Conservation (phyloP, 2,329 filamentous ascomycete genomes). For the Alternaria triticimaculans region DNA sequence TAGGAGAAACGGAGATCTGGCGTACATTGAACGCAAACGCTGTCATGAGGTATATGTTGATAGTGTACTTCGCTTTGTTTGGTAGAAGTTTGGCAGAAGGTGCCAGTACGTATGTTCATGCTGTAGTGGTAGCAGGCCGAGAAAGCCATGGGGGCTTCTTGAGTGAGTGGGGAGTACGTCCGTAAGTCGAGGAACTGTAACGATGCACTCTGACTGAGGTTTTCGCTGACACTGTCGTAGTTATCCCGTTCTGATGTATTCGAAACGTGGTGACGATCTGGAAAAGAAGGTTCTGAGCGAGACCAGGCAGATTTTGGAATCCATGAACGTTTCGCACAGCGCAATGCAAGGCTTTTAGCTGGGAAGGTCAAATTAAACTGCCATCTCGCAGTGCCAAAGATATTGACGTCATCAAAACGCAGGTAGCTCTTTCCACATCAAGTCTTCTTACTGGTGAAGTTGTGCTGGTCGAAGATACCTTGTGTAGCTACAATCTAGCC, state of each 20-base stretch:
- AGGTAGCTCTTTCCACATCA: background rate
- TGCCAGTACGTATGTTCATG: slow-evolving; percentile 58
- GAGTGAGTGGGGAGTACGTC: slow-evolving; percentile 56
- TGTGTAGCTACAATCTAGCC: background rate
- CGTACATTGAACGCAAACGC: background rate
- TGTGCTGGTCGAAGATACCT: background rate
- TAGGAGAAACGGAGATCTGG: background rate
- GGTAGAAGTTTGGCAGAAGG: slow-evolving; percentile 48
- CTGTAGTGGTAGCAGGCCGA: slow-evolving; percentile 53
- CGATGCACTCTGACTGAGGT: background rate
- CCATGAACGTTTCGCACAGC: background rate
- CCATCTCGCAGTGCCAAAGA: background rate
- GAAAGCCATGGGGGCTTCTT: slow-evolving; percentile 61
- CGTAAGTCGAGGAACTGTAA: slow-evolving; percentile 45
- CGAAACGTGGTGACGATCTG: background rate
- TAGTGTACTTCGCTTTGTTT: slow-evolving; percentile 38
- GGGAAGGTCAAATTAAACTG: background rate
- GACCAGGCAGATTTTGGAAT: background rate
- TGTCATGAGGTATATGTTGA: background rate
- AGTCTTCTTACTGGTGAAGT: background rate
- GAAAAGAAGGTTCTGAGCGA: background rate
- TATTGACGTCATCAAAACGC: background rate
- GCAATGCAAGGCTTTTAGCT: background rate
- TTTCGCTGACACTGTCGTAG: background rate
- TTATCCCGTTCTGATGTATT: slow-evolving; percentile 1